Percentiles rank a stretch among this genome's conserved stretches.
These are phyloP conservation scores for Fonsecaea erecta DNA, from an alignment of 2,329 filamentous ascomycete genomes.

Conservation along the genomic window DNA sequence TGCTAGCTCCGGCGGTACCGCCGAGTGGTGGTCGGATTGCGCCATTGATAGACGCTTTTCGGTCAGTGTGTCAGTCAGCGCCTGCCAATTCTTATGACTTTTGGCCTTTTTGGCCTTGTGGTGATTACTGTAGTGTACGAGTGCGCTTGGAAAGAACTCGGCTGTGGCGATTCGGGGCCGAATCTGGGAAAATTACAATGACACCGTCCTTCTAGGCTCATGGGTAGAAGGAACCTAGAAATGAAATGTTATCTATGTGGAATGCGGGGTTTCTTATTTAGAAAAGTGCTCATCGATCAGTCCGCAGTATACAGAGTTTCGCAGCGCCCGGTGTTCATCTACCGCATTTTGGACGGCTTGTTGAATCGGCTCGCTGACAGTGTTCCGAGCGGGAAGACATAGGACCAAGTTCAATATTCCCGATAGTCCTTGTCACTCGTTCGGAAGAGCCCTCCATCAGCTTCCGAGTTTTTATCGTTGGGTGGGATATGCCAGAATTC, in stretches of 20 bases:
- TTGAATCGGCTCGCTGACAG: neutral
- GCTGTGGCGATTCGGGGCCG: neutral
- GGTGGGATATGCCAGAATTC: neutral
- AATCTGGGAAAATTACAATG: neutral
- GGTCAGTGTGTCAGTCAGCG: neutral
- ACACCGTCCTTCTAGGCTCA: neutral
- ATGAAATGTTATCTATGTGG: neutral
- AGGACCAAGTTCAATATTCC: neutral
- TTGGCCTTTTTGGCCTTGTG: neutral
- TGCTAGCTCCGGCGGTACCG: constrained; percentile 1
- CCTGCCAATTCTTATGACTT: neutral
- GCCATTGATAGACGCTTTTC: neutral
- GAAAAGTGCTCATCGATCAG: neutral
- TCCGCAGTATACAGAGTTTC: neutral
- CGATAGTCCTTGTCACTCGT: neutral
- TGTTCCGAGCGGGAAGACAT: neutral
- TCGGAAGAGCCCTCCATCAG: neutral
- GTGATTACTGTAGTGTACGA: neutral
- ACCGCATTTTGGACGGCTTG: neutral
- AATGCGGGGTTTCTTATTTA: neutral
- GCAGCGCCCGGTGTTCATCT: neutral
- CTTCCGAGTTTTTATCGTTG: constrained; percentile 14
- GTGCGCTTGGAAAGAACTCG: neutral
- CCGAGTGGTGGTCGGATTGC: neutral
- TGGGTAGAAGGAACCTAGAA: neutral